Percentiles rank a stretch among this genome's conserved stretches.
Evolutionary conservation across 441 rosid species (phyloP).

Genomic region (Croton setiger): DNA sequence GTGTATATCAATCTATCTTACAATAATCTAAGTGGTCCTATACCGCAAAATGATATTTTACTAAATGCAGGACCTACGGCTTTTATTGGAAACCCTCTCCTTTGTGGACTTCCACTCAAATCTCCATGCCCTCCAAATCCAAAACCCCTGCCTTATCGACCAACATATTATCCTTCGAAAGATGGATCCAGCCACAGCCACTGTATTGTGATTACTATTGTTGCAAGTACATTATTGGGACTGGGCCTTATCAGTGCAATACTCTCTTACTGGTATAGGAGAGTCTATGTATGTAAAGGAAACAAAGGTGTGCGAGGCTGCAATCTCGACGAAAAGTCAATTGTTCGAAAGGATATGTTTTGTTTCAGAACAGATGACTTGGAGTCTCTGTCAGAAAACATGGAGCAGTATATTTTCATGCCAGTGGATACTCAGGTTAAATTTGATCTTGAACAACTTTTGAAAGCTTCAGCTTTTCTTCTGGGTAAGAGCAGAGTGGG

Average conservation of each 20-base stretch:
- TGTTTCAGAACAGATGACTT: constrained; percentile 35
- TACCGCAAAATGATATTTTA: constrained; percentile 81
- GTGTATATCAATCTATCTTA: constrained; percentile 80
- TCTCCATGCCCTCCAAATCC: constrained; percentile 40
- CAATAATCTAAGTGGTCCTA: constrained; percentile 78
- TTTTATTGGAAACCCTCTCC: constrained; percentile 69
- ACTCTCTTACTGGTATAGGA: constrained; percentile 64
- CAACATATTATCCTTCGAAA: neutral
- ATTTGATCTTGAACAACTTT: constrained; percentile 81
- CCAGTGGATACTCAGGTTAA: constrained; percentile 60
- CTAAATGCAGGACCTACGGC: constrained; percentile 81
- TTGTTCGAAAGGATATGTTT: constrained; percentile 44
- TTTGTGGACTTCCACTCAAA: constrained; percentile 81
- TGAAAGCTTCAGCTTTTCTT: constrained; percentile 93
- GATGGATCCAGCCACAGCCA: constrained; percentile 4
- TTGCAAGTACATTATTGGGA: constrained; percentile 58
- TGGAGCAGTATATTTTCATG: constrained; percentile 67
- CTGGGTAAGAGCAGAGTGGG: constrained; percentile 83
- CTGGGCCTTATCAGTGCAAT: constrained; percentile 57
- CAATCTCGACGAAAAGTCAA: constrained; percentile 18
- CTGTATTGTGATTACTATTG: constrained; percentile 43
- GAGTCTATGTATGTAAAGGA: constrained; percentile 32
- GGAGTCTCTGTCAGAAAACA: constrained; percentile 58
- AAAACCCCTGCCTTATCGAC: constrained; percentile 18
- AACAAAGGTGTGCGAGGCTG: constrained; percentile 31